Conservation (phyloP, 257 asterid genomes). For the Eustoma russellianum region DNA sequence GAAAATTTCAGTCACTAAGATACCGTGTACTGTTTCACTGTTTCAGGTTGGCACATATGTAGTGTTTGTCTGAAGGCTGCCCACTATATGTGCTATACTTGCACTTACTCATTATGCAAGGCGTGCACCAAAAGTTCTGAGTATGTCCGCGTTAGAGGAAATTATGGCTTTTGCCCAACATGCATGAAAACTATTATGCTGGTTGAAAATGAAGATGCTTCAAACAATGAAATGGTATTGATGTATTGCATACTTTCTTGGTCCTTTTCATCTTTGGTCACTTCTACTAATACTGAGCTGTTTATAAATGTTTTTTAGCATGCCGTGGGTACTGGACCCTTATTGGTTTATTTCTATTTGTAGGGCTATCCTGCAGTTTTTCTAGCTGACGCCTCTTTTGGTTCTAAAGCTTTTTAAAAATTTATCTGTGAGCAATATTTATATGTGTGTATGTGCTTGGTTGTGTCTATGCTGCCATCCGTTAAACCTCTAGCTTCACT, state of each 20-base stretch:
- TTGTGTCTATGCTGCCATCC: too few species aligned
- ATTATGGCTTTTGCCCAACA: conserved; percentile 81
- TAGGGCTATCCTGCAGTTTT: too few species aligned
- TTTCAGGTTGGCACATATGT: conserved; percentile 99
- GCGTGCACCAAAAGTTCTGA: conserved; percentile 65
- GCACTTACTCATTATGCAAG: conserved; percentile 94
- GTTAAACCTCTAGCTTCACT: too few species aligned
- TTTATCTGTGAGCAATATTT: too few species aligned
- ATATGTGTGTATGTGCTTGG: too few species aligned
- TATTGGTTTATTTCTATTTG: neutral
- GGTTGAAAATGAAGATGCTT: conserved; percentile 71
- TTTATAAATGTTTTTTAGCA: neutral
- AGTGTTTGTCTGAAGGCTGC: conserved; percentile 73
- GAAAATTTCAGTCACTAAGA: too few species aligned
- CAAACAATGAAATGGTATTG: conserved; percentile 62
- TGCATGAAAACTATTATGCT: conserved; percentile 90
- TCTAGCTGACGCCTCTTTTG: too few species aligned
- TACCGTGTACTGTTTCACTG: neutral
- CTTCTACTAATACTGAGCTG: neutral
- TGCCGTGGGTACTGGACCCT: neutral
- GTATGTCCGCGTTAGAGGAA: conserved; percentile 58
- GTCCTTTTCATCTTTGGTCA: conserved; percentile 1
- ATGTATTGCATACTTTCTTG: neutral
- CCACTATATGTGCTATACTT: conserved; percentile 78
- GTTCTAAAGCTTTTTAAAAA: too few species aligned